Evolutionary conservation across 2,329 filamentous ascomycete species (phyloP).

Genomic region (Colletotrichum liaoningense): DNA sequence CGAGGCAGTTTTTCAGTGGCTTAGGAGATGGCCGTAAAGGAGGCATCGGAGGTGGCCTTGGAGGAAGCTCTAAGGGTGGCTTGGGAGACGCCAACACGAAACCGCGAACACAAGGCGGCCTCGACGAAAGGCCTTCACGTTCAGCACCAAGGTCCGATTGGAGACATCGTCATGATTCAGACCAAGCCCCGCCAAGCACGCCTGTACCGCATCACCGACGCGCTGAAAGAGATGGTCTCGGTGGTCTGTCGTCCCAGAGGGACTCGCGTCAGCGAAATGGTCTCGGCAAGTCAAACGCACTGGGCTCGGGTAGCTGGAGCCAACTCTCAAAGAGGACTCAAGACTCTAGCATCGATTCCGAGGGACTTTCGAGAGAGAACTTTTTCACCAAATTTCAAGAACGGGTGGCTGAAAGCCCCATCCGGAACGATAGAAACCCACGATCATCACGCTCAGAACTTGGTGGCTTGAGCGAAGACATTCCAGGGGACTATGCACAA

Average conservation of each 20-base stretch:
- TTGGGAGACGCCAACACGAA: not conserved
- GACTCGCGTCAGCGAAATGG: not conserved
- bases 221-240: not conserved
- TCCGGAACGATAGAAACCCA: not conserved
- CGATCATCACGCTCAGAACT: not conserved
- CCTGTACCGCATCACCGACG: conserved; percentile 25
- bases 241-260: not conserved
- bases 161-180: conserved; percentile 16
- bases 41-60: not conserved
- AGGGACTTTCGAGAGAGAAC: not conserved
- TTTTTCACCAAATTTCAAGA: conserved; percentile 22
- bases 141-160: not conserved
- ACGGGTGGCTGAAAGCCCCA: conserved; percentile 3
- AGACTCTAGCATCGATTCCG: not conserved
- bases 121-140: conserved; percentile 9
- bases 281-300: not conserved
- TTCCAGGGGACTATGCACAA: not conserved
- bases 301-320: not conserved
- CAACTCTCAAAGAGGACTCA: conserved; percentile 13
- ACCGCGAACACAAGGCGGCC: not conserved
- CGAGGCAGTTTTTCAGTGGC: not conserved
- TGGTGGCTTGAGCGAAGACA: not conserved
- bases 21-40: not conserved
- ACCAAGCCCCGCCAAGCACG: conserved; percentile 2
- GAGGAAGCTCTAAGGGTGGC: not conserved